Base-by-base conservation (phyloP, 495 filamentous ascomycete genomes). In the Penicilliopsis zonata region DNA sequence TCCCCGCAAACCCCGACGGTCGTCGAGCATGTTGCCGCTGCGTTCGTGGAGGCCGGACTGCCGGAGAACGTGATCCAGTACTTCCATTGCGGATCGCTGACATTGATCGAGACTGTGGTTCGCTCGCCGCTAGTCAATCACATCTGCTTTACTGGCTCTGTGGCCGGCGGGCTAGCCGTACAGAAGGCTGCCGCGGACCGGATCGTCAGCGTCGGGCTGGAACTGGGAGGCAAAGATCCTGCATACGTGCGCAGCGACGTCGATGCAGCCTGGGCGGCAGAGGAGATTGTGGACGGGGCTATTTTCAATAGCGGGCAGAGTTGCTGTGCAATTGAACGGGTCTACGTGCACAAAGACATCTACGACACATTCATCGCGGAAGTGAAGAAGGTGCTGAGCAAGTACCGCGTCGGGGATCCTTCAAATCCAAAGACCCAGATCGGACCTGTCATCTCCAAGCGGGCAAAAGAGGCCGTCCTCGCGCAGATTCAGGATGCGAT, bases 281-380 rank as follows among this genome's bases (percentile, higher is more conserved):
- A 82, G 45, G 84, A 93, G 55, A 84, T 94, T 37, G 82, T 94
- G 18, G 87, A 94, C 45, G 86, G 88, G 4, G 82, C 86, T 6
- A 65, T 94, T 37, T 94, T 93, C 63, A 94, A 93, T 52, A 90
- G 84, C 32, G 86, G 86, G 8, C 86, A 94, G 55, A 90, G 83
- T 46, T 94, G 86, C 65, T 94, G 87, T 53, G 78, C 78, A 10
- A 69, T 94, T 29, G 87, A 94, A 55, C 67, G 86, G 18, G 73
- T 94, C 23, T 94, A 94, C 44, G 87, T 94, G 5, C 75, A 85
- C 43, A 74, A 79, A 37, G 72, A 66, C 23, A 72, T 94, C 42
- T 73, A 94, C 48, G 82, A 88, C 34, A 45, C 70, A 8, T 92
- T 95, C 42, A 60, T 94, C n/a, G 59, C 68, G 21, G 80, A 80